Evolutionary conservation across 441 rosid species (phyloP), one percentile per base, ranked within the genome.

Genomic region (Gossypium gossypioides): DNA sequence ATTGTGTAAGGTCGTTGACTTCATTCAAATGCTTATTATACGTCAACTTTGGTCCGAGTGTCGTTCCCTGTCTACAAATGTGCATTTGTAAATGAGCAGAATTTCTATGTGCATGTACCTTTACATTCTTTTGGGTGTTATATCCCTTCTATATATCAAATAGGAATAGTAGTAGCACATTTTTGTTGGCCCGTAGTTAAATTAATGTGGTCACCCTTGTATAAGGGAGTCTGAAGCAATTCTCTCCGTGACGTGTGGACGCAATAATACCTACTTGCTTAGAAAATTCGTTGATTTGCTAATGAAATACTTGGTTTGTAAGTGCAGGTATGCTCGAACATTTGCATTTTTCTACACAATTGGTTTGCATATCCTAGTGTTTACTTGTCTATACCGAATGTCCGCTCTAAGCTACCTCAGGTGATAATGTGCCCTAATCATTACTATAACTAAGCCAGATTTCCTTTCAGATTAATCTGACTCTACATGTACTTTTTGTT

Each of bases 361-460:
- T 59, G 97, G 96, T 51, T 78, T 94, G 77, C 99, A 94, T 74
- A 73, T 92, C 44, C 89, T 94, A 59, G 97, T 94, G 18, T 92
- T 94, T 75, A 86, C 96, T 48, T 92, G 99, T 81, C 97, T 94
- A 73, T 94, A 96, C 87, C 85, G 98, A 65, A 92, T 95, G 99
- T 95, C 99, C 8, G 96, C 98, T 74, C 83, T 87, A 80, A 96
- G 99, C 83, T 84, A 96, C 66, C 89, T 92, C 61, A 86, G 98
- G 99, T 93, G 80, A 80, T 64, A 10, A 73, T 72, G 18, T 24
- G 21, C 21, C 61, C 51, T 73, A 24, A 15, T 22, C 44, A 56
- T 63, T 24, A 3, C 40, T 19, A 32, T 61, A 27, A 10, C 66
- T 6, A 5, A 52, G 5, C 15, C 65, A 32, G 32, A 6, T 59